phyloP scores from a whole-genome alignment of 2,329 filamentous ascomycete genomes.

The Macroventuria anomochaeta region DNA sequence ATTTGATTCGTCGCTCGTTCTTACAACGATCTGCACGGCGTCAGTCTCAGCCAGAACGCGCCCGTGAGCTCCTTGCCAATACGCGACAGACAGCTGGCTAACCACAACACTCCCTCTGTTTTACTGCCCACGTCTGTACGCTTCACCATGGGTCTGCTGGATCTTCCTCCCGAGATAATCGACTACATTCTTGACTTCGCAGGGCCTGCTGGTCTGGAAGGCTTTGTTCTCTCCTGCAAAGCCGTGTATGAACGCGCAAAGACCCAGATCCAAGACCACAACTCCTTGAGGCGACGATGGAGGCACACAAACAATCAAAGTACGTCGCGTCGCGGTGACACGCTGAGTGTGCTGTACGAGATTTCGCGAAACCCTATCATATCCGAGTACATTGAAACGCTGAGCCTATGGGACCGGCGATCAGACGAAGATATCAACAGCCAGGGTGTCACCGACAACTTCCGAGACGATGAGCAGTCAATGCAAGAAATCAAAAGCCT shows the following conservation, averaged over 20 bases:
- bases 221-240: conserved; percentile 41
- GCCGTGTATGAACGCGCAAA: conserved; percentile 34
- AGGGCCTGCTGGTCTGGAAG: conserved; percentile 36
- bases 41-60: neutral
- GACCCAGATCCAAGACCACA: conserved; percentile 38
- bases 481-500: conserved; percentile 31
- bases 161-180: conserved; percentile 43
- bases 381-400: conserved; percentile 38
- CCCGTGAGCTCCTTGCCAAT: neutral
- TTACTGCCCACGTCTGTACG: neutral
- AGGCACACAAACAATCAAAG: conserved; percentile 26
- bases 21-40: conserved; percentile 4
- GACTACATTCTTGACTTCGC: conserved; percentile 40
- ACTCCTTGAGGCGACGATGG: conserved; percentile 36
- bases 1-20: neutral
- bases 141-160: conserved; percentile 37
- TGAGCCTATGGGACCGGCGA: conserved; percentile 38
- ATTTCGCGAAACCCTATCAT: conserved; percentile 37
- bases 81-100: neutral
- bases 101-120: neutral
- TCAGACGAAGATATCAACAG: conserved; percentile 6
- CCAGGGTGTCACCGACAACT: conserved; percentile 13
- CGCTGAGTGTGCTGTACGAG: conserved; percentile 33
- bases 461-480: conserved; percentile 27
- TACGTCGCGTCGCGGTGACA: conserved; percentile 24